Conservation (phyloP, 2,329 filamentous ascomycete species). For the Endothia cerciana region DNA sequence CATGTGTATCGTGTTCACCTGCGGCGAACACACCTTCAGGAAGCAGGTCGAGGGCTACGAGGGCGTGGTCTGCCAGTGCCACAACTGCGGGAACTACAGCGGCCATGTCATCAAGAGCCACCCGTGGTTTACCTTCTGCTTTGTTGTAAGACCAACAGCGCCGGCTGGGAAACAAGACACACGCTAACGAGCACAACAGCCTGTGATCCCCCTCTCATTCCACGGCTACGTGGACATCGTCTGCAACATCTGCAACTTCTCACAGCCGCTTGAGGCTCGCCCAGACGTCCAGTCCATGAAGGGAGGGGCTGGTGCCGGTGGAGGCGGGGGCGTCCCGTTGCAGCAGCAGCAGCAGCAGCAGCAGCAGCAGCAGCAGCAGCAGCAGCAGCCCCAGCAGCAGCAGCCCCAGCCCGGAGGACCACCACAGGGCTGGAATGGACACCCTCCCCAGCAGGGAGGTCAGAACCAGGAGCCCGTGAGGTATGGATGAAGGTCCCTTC, state of each 20-base stretch:
- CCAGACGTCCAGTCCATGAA: constrained; percentile 59
- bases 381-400: constrained; percentile 35
- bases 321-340: constrained; percentile 43
- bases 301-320: constrained; percentile 43
- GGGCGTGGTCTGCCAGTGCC: constrained; percentile 63
- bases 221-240: constrained; percentile 70
- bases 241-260: constrained; percentile 78
- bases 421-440: constrained; percentile 39
- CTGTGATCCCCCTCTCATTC: constrained; percentile 71
- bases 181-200: constrained; percentile 44
- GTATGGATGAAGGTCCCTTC: no score
- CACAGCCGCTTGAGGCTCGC: constrained; percentile 65
- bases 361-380: constrained; percentile 41
- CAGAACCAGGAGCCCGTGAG: constrained; percentile 36
- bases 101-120: constrained; percentile 65
- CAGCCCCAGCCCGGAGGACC: constrained; percentile 27
- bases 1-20: constrained; percentile 67
- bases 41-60: constrained; percentile 65
- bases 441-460: constrained; percentile 19
- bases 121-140: constrained; percentile 81
- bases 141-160: constrained; percentile 68
- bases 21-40: constrained; percentile 64
- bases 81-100: constrained; percentile 69
- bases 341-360: constrained; percentile 41
- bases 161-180: no score